Percentiles rank a stretch among this genome's conserved stretches.
phyloP scores from a whole-genome alignment of 768 basidiomycete genomes.

The Cytidiella melzeri region DNA sequence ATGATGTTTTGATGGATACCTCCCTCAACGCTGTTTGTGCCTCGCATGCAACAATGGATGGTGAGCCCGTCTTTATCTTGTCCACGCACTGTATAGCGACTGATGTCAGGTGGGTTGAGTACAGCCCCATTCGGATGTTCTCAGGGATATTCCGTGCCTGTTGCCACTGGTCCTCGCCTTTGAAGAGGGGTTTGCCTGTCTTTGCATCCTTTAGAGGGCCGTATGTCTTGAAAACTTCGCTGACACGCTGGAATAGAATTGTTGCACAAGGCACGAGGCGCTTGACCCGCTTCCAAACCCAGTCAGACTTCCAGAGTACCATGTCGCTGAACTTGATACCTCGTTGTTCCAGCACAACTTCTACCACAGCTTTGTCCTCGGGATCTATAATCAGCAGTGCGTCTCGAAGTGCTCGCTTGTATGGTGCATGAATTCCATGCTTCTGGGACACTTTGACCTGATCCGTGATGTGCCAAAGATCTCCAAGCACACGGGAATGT shows the following conservation, averaged over 20 bases:
- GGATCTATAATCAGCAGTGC: background rate
- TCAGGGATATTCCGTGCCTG: background rate
- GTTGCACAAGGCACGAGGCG: background rate
- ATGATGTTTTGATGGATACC: too few species aligned
- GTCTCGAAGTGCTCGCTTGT: background rate
- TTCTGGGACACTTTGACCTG: background rate
- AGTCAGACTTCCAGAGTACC: background rate
- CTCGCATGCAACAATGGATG: too few species aligned
- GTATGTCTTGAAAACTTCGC: background rate
- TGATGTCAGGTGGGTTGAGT: background rate
- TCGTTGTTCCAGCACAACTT: background rate
- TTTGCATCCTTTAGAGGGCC: slow-evolving; percentile 2
- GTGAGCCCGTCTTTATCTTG: too few species aligned
- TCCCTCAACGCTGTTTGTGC: too few species aligned
- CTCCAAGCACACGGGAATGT: too few species aligned
- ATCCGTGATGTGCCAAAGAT: too few species aligned
- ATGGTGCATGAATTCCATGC: background rate
- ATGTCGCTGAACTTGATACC: background rate
- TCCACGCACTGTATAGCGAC: background rate
- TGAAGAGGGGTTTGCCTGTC: background rate
- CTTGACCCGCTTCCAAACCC: background rate
- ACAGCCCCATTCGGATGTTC: background rate
- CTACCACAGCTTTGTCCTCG: background rate
- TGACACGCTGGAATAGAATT: background rate
- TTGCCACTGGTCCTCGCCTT: background rate